These are phyloP conservation scores for Musa acuminata DNA, from an alignment of 176 grass and related monocot species.

Conservation along the genomic window DNA sequence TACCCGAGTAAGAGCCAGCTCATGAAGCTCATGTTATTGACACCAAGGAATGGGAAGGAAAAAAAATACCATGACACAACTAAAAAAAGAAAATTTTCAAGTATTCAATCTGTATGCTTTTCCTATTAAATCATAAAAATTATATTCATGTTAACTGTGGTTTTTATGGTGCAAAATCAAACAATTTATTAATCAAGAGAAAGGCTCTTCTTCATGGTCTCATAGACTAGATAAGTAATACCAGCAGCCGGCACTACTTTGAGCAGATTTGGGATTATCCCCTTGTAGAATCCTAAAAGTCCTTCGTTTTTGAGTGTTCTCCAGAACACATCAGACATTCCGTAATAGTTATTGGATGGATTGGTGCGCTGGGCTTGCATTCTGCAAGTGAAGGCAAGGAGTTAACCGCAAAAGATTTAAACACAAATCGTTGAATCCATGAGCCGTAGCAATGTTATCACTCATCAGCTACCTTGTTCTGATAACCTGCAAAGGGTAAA, in stretches of 20 bases:
- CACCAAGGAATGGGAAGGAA: conserved; percentile 24
- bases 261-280: conserved; percentile 70
- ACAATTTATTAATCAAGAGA: conserved; percentile 43
- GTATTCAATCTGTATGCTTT: conserved; percentile 58
- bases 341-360: conserved; percentile 54
- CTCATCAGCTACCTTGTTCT: conserved; percentile 57
- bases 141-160: conserved; percentile 63
- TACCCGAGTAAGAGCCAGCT: conserved; percentile 14
- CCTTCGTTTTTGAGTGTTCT: conserved; percentile 51
- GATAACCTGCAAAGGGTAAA: conserved; percentile 84
- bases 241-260: conserved; percentile 85
- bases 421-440: conserved; percentile 1
- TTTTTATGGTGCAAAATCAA: conserved; percentile 35
- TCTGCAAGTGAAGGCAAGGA: conserved; percentile 30
- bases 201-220: conserved; percentile 81
- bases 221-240: conserved; percentile 89
- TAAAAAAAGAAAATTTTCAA: conserved; percentile 26
- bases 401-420: conserved; percentile 5
- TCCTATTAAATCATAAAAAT: conserved; percentile 51
- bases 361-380: conserved; percentile 59
- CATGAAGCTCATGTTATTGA: conserved; percentile 24
- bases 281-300: conserved; percentile 67
- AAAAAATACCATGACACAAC: conserved; percentile 41
- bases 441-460: background rate
- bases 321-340: conserved; percentile 72